phyloP scores from a whole-genome alignment of 805 yeast genomes.

The Barnettozyma californica region DNA sequence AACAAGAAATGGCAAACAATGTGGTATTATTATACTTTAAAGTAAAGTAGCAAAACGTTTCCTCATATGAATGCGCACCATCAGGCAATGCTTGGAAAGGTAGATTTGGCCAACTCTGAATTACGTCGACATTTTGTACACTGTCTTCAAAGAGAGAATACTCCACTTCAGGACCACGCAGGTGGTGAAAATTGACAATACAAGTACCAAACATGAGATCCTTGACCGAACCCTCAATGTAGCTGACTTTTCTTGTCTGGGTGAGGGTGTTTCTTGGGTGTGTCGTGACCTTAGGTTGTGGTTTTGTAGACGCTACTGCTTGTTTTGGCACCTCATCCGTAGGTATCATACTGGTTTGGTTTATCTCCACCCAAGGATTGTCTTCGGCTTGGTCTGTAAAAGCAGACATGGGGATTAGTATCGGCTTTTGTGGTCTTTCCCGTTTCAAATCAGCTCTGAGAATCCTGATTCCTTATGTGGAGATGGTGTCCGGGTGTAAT shows the following conservation, averaged over 20 bases:
- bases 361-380: constrained; percentile 22
- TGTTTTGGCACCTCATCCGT: neutral
- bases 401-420: neutral
- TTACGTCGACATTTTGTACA: constrained; percentile 5
- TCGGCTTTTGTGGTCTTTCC: neutral
- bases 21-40: constrained; percentile 62
- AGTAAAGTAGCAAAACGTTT: constrained; percentile 88
- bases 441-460: neutral
- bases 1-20: constrained; percentile 92
- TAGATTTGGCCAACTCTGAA: constrained; percentile 68
- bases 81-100: constrained; percentile 97
- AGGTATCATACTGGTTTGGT: neutral
- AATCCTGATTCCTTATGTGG: neutral
- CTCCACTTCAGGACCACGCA: constrained; percentile 92
- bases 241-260: constrained; percentile 14
- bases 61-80: constrained; percentile 91
- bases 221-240: constrained; percentile 16
- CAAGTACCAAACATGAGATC: constrained; percentile 71
- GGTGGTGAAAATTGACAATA: constrained; percentile 88
- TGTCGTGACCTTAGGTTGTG: constrained; percentile 5
- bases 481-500: neutral
- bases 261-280: constrained; percentile 3
- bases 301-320: neutral
- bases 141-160: constrained; percentile 56
- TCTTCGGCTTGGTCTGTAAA: constrained; percentile 1